Conservation (phyloP, 1,284 basidiomycete species). For the Tilletia caries region DNA sequence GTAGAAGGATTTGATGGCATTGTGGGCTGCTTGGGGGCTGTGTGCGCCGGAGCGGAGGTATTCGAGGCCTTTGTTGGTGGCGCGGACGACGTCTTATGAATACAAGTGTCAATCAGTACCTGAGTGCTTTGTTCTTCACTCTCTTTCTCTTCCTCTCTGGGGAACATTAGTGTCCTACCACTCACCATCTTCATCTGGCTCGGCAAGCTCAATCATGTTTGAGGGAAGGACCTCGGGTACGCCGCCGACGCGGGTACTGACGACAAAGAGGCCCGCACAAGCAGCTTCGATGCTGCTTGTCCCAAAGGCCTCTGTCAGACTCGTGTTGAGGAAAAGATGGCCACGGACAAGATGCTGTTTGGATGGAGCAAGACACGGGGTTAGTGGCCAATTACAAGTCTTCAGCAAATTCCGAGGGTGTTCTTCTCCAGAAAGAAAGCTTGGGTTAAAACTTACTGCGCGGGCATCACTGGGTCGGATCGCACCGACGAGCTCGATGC, state of each 20-base stretch:
- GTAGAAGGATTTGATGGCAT: slow-evolving; percentile 76
- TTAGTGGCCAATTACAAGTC: too few relatives aligned
- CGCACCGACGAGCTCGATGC: slow-evolving; percentile 80
- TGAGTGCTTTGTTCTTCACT: neutral
- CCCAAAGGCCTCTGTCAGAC: slow-evolving; percentile 93
- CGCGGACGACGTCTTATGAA: slow-evolving; percentile 72
- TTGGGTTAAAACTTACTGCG: slow-evolving; percentile 60
- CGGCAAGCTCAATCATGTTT: slow-evolving; percentile 89
- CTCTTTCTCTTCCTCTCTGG: too few relatives aligned
- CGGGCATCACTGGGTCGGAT: slow-evolving; percentile 77
- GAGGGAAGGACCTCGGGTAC: slow-evolving; percentile 90
- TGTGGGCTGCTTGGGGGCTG: slow-evolving; percentile 74
- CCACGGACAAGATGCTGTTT: slow-evolving; percentile 75
- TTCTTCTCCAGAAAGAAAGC: neutral
- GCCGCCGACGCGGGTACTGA: slow-evolving; percentile 88
- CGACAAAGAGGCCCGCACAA: slow-evolving; percentile 87
- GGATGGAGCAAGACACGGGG: neutral
- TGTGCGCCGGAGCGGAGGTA: slow-evolving; percentile 70
- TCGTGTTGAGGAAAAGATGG: slow-evolving; percentile 90
- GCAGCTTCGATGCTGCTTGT: slow-evolving; percentile 95
- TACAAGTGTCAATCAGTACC: too few relatives aligned
- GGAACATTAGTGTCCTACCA: slow-evolving; percentile 7
- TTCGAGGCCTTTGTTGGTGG: slow-evolving; percentile 73
- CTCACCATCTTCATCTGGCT: slow-evolving; percentile 75
- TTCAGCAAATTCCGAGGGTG: too few relatives aligned